Base-by-base conservation (phyloP, 1,139 yeast genomes). In the Tardiomyces depauwii region DNA sequence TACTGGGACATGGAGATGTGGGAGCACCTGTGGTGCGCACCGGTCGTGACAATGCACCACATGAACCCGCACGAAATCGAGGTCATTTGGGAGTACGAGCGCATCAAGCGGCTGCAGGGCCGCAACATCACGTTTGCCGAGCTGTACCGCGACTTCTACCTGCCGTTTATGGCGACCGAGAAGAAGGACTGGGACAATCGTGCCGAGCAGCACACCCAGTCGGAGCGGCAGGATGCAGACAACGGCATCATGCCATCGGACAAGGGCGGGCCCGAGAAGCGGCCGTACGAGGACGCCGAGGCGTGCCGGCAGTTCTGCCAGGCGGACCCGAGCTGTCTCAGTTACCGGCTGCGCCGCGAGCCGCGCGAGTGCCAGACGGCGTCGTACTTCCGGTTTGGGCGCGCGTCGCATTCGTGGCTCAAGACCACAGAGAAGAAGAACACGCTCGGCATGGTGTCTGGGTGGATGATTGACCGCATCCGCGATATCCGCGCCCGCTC, bases 121-220 rank as follows among this genome's bases (percentile, higher is more conserved):
- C 43, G 44, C n/a, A 49, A 50, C 19, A 56, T 64, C 41, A 57
- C 57, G 5, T 61, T 56, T 47, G 50, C 53, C 41, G 66, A 65
- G 42, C 48, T 62, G 9, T 66, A 66, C 50, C 53, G 57, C 6
- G 68, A 66, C 47, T 62, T 64, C 44, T 45, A 56, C 39, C 52
- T 55, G 39, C 69, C 69, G 1, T 62, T 30, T 30, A 36, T 36
- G 18, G 21, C 39, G 39, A 18, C 11, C 10, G 39, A 36, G 21
- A 16, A 14, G 19, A n/a, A n/a, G 18, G 11, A 10, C 13, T 36
- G 39, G 39, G 39, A 36, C 39, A 14, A n/a, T 12, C 39, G 39
- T 10, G 19, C 18, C 21, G n/a, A 36, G 39, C 39, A 36, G 13
- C 19, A 14, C 21, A 5, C 39, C 7, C 4, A 9, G 10, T n/a